These are phyloP conservation scores for Phaeotremella skinneri DNA, from an alignment of 768 basidiomycete genomes.

Conservation along the genomic window DNA sequence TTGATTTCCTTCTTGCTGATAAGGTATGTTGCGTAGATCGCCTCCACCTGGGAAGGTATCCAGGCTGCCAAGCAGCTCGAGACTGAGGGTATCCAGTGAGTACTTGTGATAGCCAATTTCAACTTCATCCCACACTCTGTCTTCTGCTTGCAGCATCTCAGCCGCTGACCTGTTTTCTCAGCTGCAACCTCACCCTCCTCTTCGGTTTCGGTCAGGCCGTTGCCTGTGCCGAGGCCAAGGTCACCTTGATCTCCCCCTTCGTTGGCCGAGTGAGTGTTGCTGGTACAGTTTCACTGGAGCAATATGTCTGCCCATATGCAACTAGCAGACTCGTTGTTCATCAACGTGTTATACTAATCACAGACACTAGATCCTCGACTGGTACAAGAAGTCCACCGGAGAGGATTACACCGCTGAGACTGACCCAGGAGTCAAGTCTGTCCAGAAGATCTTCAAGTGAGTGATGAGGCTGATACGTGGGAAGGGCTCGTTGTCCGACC, in stretches of 20 bases:
- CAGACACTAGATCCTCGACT: constrained; percentile 80
- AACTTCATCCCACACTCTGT: background rate
- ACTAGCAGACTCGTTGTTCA: no score
- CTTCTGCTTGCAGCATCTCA: background rate
- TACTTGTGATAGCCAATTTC: no score
- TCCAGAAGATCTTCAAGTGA: constrained; percentile 97
- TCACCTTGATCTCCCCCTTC: constrained; percentile 98
- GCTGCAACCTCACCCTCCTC: constrained; percentile 95
- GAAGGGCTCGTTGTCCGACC: background rate
- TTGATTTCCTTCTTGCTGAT: no score
- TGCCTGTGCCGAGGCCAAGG: constrained; percentile 96
- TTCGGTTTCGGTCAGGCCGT: constrained; percentile 99
- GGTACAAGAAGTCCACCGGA: constrained; percentile 87
- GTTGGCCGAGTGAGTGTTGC: constrained; percentile 79
- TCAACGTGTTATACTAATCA: constrained; percentile 14
- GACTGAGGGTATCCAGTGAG: constrained; percentile 74
- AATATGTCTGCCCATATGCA: no score
- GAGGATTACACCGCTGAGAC: constrained; percentile 84
- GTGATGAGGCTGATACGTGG: constrained; percentile 5
- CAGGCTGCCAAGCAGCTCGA: constrained; percentile 97
- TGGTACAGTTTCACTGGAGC: constrained; percentile 24
- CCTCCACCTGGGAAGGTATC: constrained; percentile 99
- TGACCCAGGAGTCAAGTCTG: constrained; percentile 93
- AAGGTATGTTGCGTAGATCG: constrained; percentile 58
- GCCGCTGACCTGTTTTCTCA: constrained; percentile 11